phyloP scores from a whole-genome alignment of 2,329 filamentous ascomycete species.

The Colletotrichum sp. region DNA sequence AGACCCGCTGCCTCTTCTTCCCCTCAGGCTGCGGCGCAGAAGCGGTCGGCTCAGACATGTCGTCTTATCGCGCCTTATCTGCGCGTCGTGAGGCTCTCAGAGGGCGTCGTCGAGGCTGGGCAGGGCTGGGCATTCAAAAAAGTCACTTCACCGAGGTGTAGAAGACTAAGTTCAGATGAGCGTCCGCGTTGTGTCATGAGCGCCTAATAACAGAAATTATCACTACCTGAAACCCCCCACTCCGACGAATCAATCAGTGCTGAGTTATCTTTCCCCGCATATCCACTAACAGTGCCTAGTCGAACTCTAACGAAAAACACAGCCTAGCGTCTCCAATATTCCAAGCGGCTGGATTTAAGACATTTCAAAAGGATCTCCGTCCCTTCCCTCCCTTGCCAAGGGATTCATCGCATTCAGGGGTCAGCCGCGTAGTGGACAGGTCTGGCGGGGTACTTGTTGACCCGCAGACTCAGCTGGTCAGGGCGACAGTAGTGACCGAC shows the following conservation, averaged over 20 bases:
- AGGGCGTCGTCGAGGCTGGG: not conserved
- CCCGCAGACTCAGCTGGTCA: conserved; percentile 34
- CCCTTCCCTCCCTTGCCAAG: not conserved
- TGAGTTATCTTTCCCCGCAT: not conserved
- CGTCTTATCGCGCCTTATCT: not conserved
- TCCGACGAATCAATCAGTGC: not conserved
- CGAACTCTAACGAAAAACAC: not conserved
- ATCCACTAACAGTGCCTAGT: not conserved
- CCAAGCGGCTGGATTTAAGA: not conserved
- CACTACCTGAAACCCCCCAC: not conserved
- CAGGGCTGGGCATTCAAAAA: not conserved
- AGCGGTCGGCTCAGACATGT: not conserved
- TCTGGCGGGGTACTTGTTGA: conserved; percentile 8
- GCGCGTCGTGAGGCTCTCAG: not conserved
- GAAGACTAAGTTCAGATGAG: not conserved
- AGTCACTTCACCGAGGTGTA: not conserved
- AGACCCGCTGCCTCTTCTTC: conserved; percentile 20
- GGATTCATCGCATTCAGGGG: not conserved
- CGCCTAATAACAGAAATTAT: not conserved
- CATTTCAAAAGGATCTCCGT: not conserved
- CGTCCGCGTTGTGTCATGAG: not conserved
- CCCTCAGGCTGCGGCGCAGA: not conserved
- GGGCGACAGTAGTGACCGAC: conserved; percentile 41
- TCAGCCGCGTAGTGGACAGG: conserved; percentile 8
- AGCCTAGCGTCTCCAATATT: not conserved